Evolutionary conservation across 805 yeast species (phyloP).

Genomic region (Lipomyces sp.): DNA sequence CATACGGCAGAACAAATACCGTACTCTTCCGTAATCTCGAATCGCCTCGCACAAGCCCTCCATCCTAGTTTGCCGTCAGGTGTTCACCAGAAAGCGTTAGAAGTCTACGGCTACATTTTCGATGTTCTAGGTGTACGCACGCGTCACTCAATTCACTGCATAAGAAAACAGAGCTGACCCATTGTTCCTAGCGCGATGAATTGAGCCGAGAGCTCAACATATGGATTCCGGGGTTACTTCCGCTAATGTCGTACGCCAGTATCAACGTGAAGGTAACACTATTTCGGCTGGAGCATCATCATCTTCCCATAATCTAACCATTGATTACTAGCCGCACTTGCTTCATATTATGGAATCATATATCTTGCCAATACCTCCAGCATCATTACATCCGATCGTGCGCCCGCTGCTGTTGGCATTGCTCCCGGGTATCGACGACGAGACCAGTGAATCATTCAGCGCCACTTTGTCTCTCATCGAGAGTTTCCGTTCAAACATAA

Average conservation of each 20-base stretch:
- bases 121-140: slow-evolving; percentile 39
- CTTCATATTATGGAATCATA: slow-evolving; percentile 58
- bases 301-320: too few relatives aligned
- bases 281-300: too few relatives aligned
- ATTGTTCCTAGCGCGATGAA: slow-evolving; percentile 15
- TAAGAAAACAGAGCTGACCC: too few relatives aligned
- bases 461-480: slow-evolving; percentile 61
- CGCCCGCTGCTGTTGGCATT: slow-evolving; percentile 71
- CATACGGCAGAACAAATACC: slow-evolving; percentile 53
- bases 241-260: slow-evolving; percentile 82
- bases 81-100: slow-evolving; percentile 85
- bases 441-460: slow-evolving; percentile 75
- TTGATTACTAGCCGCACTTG: slow-evolving; percentile 51
- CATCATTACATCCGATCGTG: slow-evolving; percentile 51
- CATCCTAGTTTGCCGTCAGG: slow-evolving; percentile 87
- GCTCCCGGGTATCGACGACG: slow-evolving; percentile 89
- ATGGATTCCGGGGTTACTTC: slow-evolving; percentile 94
- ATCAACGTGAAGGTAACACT: slow-evolving; percentile 67
- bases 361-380: slow-evolving; percentile 51
- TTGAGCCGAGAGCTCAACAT: slow-evolving; percentile 57
- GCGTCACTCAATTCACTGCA: too few relatives aligned
- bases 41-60: slow-evolving; percentile 71
- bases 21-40: slow-evolving; percentile 59
- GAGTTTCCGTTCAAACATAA: slow-evolving; percentile 51
- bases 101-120: slow-evolving; percentile 70